Percentiles rank a stretch among this genome's conserved stretches.
phyloP scores from a whole-genome alignment of 345 rosid species.

The Pistacia atlantica region DNA sequence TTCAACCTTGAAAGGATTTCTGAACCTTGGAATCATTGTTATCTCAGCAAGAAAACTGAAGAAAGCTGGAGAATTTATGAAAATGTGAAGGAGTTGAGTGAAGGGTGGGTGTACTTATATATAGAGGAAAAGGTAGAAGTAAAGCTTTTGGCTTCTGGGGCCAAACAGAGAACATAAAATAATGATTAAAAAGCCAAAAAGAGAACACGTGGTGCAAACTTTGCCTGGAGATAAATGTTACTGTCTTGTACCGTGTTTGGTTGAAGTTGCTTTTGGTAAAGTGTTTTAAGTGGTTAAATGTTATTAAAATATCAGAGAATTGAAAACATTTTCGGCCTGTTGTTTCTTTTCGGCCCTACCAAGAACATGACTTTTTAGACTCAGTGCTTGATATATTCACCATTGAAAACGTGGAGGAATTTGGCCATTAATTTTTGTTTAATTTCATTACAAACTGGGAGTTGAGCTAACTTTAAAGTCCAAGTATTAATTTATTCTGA shows the following conservation, averaged over 20 bases:
- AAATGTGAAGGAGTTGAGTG: neutral
- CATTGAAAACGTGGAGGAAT: slow-evolving; percentile 17
- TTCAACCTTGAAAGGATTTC: slow-evolving; percentile 14
- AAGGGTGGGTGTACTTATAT: neutral
- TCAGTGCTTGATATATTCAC: neutral
- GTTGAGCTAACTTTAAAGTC: no score
- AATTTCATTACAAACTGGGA: no score
- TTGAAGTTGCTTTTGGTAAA: neutral
- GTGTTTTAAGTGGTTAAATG: neutral
- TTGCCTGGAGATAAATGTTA: no score
- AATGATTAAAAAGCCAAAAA: neutral
- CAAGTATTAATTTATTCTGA: no score
- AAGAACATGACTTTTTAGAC: slow-evolving; percentile 12
- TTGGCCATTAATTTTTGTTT: no score
- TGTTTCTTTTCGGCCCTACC: slow-evolving; percentile 6
- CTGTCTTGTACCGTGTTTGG: slow-evolving; percentile 14
- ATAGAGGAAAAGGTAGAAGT: neutral
- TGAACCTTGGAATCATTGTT: slow-evolving; percentile 20
- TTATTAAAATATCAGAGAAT: no score
- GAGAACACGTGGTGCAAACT: slow-evolving; percentile 10
- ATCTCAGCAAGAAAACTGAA: no score
- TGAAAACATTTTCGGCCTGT: neutral
- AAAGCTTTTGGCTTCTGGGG: neutral
- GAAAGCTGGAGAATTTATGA: no score
- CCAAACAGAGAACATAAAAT: neutral